Evolutionary conservation across 208 protist genomes (phyloP).

Genomic region (Tritrichomonas foetus): DNA sequence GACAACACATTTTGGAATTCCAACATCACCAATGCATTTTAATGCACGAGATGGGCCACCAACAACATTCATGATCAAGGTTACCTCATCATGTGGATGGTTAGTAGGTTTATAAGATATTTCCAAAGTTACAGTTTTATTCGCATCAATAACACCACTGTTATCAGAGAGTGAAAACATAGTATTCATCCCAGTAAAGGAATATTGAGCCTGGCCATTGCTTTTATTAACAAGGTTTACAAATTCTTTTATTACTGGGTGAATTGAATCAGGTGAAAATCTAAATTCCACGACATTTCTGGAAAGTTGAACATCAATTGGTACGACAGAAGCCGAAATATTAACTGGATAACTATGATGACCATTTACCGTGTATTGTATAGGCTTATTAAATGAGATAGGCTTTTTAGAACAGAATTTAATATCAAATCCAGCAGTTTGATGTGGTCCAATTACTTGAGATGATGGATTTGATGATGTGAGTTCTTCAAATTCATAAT

Average conservation of each 20-base stretch:
- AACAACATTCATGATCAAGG: neutral
- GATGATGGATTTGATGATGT: neutral
- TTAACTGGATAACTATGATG: neutral
- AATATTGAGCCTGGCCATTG: neutral
- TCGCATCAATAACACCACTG: neutral
- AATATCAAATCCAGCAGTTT: conserved; percentile 18
- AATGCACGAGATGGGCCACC: neutral
- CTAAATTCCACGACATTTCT: neutral
- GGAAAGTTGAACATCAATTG: conserved; percentile 1
- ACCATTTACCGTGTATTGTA: conserved; percentile 15
- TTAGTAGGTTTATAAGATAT: neutral
- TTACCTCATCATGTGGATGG: neutral
- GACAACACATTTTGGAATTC: neutral
- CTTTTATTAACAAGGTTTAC: neutral
- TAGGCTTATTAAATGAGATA: neutral
- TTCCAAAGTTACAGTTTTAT: neutral
- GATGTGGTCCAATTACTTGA: neutral
- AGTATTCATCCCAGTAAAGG: neutral
- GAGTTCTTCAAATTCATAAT: neutral
- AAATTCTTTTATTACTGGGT: neutral
- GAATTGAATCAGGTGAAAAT: neutral
- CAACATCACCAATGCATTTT: neutral
- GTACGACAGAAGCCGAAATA: neutral
- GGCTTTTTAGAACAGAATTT: neutral
- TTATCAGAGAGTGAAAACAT: neutral